These are phyloP conservation scores for Leishmania major DNA, from an alignment of 208 protist genomes.

Conservation along the genomic window DNA sequence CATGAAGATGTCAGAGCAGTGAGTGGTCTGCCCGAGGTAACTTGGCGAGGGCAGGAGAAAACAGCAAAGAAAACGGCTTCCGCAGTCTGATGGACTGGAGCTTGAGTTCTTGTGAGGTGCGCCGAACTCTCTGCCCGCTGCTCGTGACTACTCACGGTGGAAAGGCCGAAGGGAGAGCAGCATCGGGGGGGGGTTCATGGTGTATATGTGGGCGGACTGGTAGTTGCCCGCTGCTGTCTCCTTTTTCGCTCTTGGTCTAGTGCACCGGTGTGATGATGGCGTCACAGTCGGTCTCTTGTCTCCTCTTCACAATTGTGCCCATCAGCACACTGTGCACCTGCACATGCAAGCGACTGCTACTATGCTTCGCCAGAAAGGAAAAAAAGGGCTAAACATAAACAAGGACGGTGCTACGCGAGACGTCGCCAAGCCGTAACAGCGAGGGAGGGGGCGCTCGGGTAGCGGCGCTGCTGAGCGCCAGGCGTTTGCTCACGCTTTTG, in stretches of 20 bases:
- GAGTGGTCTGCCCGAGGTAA: not conserved
- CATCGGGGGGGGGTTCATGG: not conserved
- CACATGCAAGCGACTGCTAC: not conserved
- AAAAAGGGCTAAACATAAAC: not conserved
- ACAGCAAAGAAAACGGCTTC: not conserved
- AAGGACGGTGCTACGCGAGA: not conserved
- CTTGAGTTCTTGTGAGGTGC: not conserved
- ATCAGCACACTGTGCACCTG: not conserved
- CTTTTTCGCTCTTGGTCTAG: not conserved
- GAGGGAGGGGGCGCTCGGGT: not conserved
- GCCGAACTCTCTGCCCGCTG: not conserved
- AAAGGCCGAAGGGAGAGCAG: no score
- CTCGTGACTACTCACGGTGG: not conserved
- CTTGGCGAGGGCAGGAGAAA: not conserved
- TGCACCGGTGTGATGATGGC: not conserved
- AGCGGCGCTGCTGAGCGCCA: not conserved
- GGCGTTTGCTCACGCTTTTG: not conserved
- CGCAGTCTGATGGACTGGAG: not conserved
- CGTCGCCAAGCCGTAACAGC: not conserved
- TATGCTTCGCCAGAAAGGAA: not conserved
- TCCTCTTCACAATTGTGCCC: not conserved
- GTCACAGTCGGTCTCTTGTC: not conserved
- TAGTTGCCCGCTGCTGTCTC: not conserved
- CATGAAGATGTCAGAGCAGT: conserved; percentile 32
- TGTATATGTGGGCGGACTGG: not conserved